phyloP scores from a whole-genome alignment of 257 asterid genomes.

The Fraxinus americana region DNA sequence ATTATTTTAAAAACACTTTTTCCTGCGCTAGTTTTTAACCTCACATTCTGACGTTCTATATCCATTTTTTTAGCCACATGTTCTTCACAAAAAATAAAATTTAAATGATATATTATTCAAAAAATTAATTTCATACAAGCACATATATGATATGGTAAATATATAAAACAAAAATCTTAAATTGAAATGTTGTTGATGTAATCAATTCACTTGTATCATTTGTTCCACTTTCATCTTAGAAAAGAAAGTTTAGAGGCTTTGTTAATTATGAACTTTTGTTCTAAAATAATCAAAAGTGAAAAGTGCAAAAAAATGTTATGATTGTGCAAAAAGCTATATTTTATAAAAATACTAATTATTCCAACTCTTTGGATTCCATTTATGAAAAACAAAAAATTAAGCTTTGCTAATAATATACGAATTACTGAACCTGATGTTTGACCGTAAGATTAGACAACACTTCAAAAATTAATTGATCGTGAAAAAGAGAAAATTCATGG shows the following conservation, averaged over 20 bases:
- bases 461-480: background rate
- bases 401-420: background rate
- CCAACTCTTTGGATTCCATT: background rate
- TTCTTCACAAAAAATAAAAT: too few relatives aligned
- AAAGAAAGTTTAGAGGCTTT: background rate
- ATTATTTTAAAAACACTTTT: too few relatives aligned
- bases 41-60: too few relatives aligned
- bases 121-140: too few relatives aligned
- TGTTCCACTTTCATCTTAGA: background rate
- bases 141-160: too few relatives aligned
- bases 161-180: too few relatives aligned
- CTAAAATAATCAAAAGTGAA: background rate
- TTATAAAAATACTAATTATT: background rate
- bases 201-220: background rate
- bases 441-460: background rate
- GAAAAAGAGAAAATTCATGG: too few relatives aligned
- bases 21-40: too few relatives aligned
- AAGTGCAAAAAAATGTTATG: slow-evolving; percentile 8
- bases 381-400: too few relatives aligned
- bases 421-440: background rate
- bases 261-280: background rate
- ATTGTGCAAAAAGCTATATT: slow-evolving; percentile 6
- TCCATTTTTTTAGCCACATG: too few relatives aligned
- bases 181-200: background rate
- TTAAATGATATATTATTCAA: too few relatives aligned